Conservation (phyloP, 352 stramenopile species). For the Pythium sp. region DNA sequence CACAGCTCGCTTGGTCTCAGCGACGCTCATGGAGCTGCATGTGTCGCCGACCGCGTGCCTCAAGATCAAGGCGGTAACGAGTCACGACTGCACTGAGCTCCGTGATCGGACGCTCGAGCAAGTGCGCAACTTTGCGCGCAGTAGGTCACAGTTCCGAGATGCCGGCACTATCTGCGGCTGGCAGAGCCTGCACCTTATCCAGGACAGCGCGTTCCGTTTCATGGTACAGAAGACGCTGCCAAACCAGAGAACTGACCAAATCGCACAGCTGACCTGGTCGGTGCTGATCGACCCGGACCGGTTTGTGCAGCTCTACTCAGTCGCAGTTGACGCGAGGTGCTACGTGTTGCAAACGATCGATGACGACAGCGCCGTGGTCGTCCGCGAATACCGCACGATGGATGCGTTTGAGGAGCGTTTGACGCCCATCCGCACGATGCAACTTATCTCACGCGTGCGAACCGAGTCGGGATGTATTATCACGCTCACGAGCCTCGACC, state of each 20-base stretch:
- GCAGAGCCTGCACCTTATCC: neutral
- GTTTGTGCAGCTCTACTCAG: slow-evolving; percentile 6
- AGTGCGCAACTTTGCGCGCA: neutral
- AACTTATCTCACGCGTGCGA: slow-evolving; percentile 13
- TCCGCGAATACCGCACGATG: slow-evolving; percentile 17
- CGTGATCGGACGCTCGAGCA: neutral
- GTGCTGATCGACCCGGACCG: slow-evolving; percentile 4
- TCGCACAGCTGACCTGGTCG: slow-evolving; percentile 5
- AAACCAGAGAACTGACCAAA: neutral
- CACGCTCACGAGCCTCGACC: slow-evolving; percentile 13
- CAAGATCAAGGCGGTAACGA: slow-evolving; percentile 7
- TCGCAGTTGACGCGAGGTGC: slow-evolving; percentile 11
- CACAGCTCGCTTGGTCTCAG: neutral
- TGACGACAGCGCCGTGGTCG: slow-evolving; percentile 14
- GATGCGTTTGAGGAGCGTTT: neutral
- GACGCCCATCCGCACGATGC: neutral
- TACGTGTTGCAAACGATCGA: slow-evolving; percentile 14
- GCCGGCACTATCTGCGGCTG: slow-evolving; percentile 11
- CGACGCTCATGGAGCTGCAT: neutral
- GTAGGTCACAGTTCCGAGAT: neutral
- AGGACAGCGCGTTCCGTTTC: slow-evolving; percentile 7
- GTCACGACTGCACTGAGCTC: slow-evolving; percentile 1
- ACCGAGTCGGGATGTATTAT: neutral
- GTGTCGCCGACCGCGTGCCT: neutral
- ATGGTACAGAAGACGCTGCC: slow-evolving; percentile 8